Evolutionary conservation across 345 rosid species (phyloP).

Genomic region (Cardiospermum halicacabum): DNA sequence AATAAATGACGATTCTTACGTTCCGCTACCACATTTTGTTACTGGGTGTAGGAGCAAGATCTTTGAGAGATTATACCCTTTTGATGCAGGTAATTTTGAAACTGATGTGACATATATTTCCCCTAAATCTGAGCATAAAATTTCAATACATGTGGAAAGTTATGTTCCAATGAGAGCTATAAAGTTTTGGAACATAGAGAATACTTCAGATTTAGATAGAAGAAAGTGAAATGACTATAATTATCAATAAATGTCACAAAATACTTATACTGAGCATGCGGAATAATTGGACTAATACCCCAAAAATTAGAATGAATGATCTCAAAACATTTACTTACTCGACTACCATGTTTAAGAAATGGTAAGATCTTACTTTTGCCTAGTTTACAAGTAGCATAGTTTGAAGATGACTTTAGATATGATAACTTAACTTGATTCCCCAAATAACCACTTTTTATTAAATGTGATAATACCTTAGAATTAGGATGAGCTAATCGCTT

Average conservation of each 20-base stretch:
- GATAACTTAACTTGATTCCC: background rate
- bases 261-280: conserved; percentile 6
- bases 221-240: conserved; percentile 1
- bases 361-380: conserved; percentile 6
- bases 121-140: background rate
- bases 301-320: background rate
- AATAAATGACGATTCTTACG: conserved; percentile 13
- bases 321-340: background rate
- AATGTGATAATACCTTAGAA: background rate
- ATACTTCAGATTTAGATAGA: background rate
- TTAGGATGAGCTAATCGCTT: conserved; percentile 3
- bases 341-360: background rate
- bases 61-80: conserved; percentile 6
- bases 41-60: conserved; percentile 7
- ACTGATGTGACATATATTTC: conserved; percentile 4
- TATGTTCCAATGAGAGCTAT: background rate
- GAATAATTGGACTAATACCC: background rate
- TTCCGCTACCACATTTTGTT: background rate
- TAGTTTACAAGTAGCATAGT: background rate
- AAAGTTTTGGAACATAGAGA: background rate
- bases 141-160: background rate
- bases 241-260: conserved; percentile 15
- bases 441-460: background rate
- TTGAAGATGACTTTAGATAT: background rate
- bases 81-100: background rate